Evolutionary conservation across 768 basidiomycete genomes (phyloP).

Genomic region (Suillus placidus): DNA sequence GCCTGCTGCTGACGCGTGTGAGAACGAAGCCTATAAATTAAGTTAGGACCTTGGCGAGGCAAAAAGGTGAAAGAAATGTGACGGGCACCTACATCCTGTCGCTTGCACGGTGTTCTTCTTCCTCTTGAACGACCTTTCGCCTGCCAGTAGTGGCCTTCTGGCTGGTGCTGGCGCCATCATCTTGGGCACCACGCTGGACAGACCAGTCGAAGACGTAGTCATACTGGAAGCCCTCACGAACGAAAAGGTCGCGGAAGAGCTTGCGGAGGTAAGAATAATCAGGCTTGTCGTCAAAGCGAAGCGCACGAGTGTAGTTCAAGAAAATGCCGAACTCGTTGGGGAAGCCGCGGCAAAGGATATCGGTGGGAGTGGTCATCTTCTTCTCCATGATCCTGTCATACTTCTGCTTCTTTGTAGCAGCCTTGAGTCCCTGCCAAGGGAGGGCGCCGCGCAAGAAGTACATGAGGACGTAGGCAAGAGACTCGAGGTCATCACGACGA

Average conservation of each 20-base stretch:
- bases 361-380: slow-evolving; percentile 99
- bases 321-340: slow-evolving; percentile 99
- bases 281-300: slow-evolving; percentile 99
- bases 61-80: slow-evolving; percentile 19
- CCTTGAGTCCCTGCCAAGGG: slow-evolving; percentile 99
- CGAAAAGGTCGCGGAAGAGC: slow-evolving; percentile 97
- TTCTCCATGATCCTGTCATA: slow-evolving; percentile 99
- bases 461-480: slow-evolving; percentile 98
- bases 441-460: slow-evolving; percentile 99
- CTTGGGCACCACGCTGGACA: slow-evolving; percentile 75
- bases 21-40: slow-evolving; percentile 70
- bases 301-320: slow-evolving; percentile 97
- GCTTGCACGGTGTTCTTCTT: slow-evolving; percentile 80
- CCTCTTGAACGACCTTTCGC: slow-evolving; percentile 83
- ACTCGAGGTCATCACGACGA: slow-evolving; percentile 96
- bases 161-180: slow-evolving; percentile 65
- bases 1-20: slow-evolving; percentile 81
- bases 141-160: slow-evolving; percentile 64
- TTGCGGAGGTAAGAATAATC: slow-evolving; percentile 99
- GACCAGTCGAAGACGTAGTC: slow-evolving; percentile 99
- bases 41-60: slow-evolving; percentile 19
- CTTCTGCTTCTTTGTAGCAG: slow-evolving; percentile 99
- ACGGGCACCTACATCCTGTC: slow-evolving; percentile 73
- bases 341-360: slow-evolving; percentile 98
- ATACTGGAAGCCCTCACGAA: slow-evolving; percentile 97